Evolutionary conservation across 2,329 filamentous ascomycete species (phyloP).

Genomic region (Colletotrichum brevisporum): DNA sequence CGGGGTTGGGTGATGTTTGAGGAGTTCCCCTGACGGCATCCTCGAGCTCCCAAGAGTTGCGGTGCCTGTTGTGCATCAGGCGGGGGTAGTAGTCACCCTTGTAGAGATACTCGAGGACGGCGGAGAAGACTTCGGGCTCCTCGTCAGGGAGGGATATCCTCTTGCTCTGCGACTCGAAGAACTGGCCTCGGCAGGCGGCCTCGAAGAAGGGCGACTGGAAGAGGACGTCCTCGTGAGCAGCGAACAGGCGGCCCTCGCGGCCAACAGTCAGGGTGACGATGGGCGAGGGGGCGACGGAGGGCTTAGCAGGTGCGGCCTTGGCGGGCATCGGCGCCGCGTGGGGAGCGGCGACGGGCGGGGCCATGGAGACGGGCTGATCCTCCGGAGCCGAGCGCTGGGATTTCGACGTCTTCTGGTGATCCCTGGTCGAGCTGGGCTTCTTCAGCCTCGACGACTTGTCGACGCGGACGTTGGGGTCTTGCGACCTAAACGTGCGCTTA

Average conservation of each 20-base stretch:
- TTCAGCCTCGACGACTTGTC: slow-evolving; percentile 91
- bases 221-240: slow-evolving; percentile 94
- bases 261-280: slow-evolving; percentile 92
- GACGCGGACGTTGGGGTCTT: slow-evolving; percentile 77
- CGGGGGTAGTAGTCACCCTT: slow-evolving; percentile 96
- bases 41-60: slow-evolving; percentile 92
- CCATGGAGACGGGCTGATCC: slow-evolving; percentile 56
- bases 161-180: slow-evolving; percentile 82
- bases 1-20: slow-evolving; percentile 65
- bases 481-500: slow-evolving; percentile 89
- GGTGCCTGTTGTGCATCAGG: slow-evolving; percentile 87
- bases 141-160: slow-evolving; percentile 80
- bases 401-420: slow-evolving; percentile 85
- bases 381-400: slow-evolving; percentile 86
- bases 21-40: slow-evolving; percentile 66
- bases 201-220: slow-evolving; percentile 88
- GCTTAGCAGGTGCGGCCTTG: slow-evolving; percentile 41
- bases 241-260: slow-evolving; percentile 88
- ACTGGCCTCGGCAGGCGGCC: slow-evolving; percentile 75
- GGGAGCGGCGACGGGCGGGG: slow-evolving; percentile 54
- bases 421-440: slow-evolving; percentile 70
- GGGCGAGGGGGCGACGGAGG: slow-evolving; percentile 67
- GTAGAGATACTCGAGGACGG: slow-evolving; percentile 96
- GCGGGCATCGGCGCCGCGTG: slow-evolving; percentile 66
- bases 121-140: slow-evolving; percentile 94